phyloP scores from a whole-genome alignment of 352 stramenopile genomes.

The Phytophthora chlamydospora region DNA sequence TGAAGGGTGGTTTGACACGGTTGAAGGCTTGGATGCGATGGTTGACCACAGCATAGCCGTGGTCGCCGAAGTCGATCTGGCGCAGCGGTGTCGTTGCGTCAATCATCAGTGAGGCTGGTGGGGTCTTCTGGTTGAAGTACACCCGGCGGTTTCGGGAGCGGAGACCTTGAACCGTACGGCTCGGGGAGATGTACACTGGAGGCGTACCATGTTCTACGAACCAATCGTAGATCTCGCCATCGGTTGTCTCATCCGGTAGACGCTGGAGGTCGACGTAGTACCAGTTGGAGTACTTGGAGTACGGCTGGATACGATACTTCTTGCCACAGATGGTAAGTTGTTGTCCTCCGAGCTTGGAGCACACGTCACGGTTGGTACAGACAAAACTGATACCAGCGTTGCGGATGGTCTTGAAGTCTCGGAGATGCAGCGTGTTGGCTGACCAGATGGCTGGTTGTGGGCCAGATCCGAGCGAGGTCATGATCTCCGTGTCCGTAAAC shows the following conservation, averaged over 20 bases:
- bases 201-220: conserved; percentile 7
- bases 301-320: conserved; percentile 3
- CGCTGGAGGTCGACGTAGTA: too few relatives aligned
- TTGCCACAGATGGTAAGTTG: conserved; percentile 5
- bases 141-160: conserved; percentile 5
- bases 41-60: conserved; percentile 1
- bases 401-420: not conserved
- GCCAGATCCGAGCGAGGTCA: not conserved
- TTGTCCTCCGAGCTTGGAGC: not conserved
- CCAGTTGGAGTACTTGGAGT: not conserved
- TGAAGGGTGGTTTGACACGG: not conserved
- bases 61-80: conserved; percentile 12
- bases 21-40: not conserved
- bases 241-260: not conserved
- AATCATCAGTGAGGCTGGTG: conserved; percentile 11
- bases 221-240: conserved; percentile 3
- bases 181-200: conserved; percentile 15
- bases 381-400: not conserved
- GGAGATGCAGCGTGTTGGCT: not conserved
- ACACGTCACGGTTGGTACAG: not conserved
- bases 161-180: not conserved
- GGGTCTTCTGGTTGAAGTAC: conserved; percentile 19
- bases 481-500: conserved; percentile 2
- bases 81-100: not conserved
- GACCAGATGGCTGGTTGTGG: not conserved